phyloP scores from a whole-genome alignment of 805 yeast species.

The Spathaspora hagerdaliae region DNA sequence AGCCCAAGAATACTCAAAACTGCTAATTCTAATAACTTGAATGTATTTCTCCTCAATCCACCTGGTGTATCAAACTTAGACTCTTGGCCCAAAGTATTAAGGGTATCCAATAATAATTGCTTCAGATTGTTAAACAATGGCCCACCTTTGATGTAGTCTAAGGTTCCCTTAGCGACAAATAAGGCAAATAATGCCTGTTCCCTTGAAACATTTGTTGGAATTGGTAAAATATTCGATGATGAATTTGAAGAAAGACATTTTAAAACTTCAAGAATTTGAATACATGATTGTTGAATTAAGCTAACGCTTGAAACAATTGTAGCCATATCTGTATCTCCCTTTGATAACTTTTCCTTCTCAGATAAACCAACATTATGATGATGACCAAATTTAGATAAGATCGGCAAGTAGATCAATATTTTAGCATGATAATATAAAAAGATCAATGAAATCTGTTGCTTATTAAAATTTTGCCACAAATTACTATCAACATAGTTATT shows the following conservation, averaged over 20 bases:
- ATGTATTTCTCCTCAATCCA: conserved; percentile 53
- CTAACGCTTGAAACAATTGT: conserved; percentile 51
- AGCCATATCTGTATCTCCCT: conserved; percentile 32
- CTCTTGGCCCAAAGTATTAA: conserved; percentile 49
- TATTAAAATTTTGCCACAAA: conserved; percentile 27
- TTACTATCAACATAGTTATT: conserved; percentile 9
- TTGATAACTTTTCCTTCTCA: conserved; percentile 29
- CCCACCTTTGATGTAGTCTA: conserved; percentile 83
- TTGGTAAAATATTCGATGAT: conserved; percentile 45
- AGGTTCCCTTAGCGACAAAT: conserved; percentile 67
- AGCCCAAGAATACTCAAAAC: conserved; percentile 61
- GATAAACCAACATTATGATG: conserved; percentile 41
- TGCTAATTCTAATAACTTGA: conserved; percentile 54
- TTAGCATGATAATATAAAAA: conserved; percentile 42
- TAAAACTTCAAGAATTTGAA: conserved; percentile 54
- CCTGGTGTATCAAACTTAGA: conserved; percentile 56
- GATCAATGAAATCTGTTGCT: conserved; percentile 50
- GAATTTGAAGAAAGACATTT: conserved; percentile 31
- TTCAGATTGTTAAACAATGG: conserved; percentile 71
- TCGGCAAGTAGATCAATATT: conserved; percentile 38
- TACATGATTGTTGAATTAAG: conserved; percentile 64
- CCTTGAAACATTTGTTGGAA: conserved; percentile 61
- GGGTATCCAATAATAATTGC: conserved; percentile 46
- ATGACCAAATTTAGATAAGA: conserved; percentile 37
- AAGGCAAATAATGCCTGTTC: conserved; percentile 62